phyloP scores from a whole-genome alignment of 2,329 filamentous ascomycete genomes.

The Sclerotinia glacialis region DNA sequence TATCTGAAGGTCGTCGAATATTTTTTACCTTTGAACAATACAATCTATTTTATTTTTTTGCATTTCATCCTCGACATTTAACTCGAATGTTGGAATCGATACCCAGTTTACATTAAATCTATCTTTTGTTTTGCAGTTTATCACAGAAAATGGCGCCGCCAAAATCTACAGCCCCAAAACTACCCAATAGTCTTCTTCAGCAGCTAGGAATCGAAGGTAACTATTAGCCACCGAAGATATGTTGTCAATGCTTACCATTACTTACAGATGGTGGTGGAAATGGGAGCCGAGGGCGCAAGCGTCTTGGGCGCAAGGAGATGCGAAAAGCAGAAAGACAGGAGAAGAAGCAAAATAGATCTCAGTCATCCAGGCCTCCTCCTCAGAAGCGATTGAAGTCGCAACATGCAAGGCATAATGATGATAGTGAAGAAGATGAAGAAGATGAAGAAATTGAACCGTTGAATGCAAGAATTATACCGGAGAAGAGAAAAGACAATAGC shows the following conservation, averaged over 20 bases:
- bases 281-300: slow-evolving; percentile 30
- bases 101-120: background rate
- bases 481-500: slow-evolving; percentile 13
- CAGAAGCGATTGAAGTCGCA: slow-evolving; percentile 33
- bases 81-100: background rate
- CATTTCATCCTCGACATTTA: too few relatives aligned
- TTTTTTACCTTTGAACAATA: slow-evolving; percentile 4
- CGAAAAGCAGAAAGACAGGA: slow-evolving; percentile 38
- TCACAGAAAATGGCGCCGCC: slow-evolving; percentile 31
- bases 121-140: background rate
- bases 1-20: background rate
- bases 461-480: slow-evolving; percentile 8
- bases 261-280: slow-evolving; percentile 5
- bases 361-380: slow-evolving; percentile 32
- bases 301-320: slow-evolving; percentile 37
- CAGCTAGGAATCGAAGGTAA: slow-evolving; percentile 44
- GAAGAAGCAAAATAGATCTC: slow-evolving; percentile 32
- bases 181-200: slow-evolving; percentile 47
- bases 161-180: slow-evolving; percentile 42
- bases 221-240: background rate
- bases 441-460: slow-evolving; percentile 17
- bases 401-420: slow-evolving; percentile 18
- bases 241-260: slow-evolving; percentile 13
- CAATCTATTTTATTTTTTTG: too few relatives aligned
- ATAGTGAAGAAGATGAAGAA: slow-evolving; percentile 12